Base-by-base conservation (phyloP, 495 filamentous ascomycete species). In the Neurospora discreta region DNA sequence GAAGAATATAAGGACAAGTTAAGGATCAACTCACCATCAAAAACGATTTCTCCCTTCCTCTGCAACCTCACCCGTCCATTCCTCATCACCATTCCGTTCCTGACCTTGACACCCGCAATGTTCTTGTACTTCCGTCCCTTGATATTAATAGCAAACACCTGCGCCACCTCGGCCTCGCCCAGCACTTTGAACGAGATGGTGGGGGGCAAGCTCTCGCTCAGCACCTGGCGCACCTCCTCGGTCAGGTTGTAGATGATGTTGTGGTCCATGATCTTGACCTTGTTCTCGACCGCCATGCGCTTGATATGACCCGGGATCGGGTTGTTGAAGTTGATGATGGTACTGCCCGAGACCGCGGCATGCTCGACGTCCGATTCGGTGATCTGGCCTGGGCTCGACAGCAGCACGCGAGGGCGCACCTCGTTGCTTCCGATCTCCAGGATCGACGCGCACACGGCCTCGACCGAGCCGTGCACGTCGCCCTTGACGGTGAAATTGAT, bases 191-290 rank as follows among this genome's bases (percentile, higher is more conserved):
- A 83, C 23, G 85, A 89, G 39, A 95, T 81, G 0, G 80, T 77
- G 30, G 90, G 90, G 9, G 90, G 73, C 20, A 99, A 85, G 60
- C 88, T 82, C 72, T 90, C 88, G 71, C 86, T 89, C 71, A 99
- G 76, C 43, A 82, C 85, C 0, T 80, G 87, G 78, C 89, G 91
- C 68, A 97, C 90, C 70, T 93, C 91, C 76, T 98, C 94, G 11
- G 92, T 88, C 11, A 98, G 85, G 71, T 91, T 89, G 79, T 99
- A 98, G 75, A 99, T 99, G 75, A 99, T 88, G 74, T 91, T 97
- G 77, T 95, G 90, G 69, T 97, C 89, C 74, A 98, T 76, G 30
- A 99, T 90, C 52, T 80, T 82, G 41, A 99, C 94, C 11, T 89
- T 88, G 68, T 85, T 83, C 1, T 82, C 77, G 72, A 91, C 89